Base-by-base conservation (phyloP, 139 green algal genomes). In the Picochlorum sp. region DNA sequence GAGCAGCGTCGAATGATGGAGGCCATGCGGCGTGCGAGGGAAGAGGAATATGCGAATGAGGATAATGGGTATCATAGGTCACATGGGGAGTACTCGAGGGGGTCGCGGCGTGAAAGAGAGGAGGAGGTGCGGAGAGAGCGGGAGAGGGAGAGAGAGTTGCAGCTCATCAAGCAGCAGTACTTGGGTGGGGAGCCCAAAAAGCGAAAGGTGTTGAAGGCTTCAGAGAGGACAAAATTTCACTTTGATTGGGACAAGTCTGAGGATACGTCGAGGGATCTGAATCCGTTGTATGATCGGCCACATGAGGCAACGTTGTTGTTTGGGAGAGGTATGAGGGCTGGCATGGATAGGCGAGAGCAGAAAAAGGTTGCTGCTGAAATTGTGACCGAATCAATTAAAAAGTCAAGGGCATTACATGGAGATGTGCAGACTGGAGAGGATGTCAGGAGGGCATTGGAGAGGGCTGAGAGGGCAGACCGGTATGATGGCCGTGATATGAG, bases 231-330 rank as follows among this genome's bases (percentile, higher is more conserved):
- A 68, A 80, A 77, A 51, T 96, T 97, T 82, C 90, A 92, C 65
- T 98, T 98, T 75, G 92, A 98, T 78, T 98, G 92, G 92, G 88
- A 96, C 54, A 86, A 82, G 6, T 73, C 68, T 1, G 92, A 98
- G 59, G 92, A 98, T 84, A 98, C 92, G 1, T 88, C 76, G 58
- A 74, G 75, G 24, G 92, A 96, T 73, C 71, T 93, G 14, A 97
- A 97, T 80, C 86, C 90, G 10, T 75, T 98, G 45, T 97, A 95
- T 80, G 84, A 92, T 64, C 77, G 81, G 63, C 80, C 84, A 37
- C 85, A 92, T 55, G 82, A 98, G 77, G 92, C 90, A 2, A 67
- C 80, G 21, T 76, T 97, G 58, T 81, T 98, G 63, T 99, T 96
- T 80, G 93, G 93, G 0, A 77, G 93, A 21, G 93, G 93, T 60